Evolutionary conservation across 1,284 basidiomycete genomes (phyloP).

Genomic region (Lentinus polychrous): DNA sequence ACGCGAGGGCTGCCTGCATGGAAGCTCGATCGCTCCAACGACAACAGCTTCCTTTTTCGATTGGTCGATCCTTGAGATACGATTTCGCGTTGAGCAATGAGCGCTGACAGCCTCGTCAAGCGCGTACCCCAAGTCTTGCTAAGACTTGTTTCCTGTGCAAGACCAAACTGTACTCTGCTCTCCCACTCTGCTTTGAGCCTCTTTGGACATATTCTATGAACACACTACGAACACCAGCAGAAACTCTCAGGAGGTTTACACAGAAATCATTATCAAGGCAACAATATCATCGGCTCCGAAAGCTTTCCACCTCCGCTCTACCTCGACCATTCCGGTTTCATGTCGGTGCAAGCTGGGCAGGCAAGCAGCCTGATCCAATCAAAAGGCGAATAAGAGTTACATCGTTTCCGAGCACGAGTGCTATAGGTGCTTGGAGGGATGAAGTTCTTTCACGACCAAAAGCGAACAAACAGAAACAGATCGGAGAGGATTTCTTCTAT

Average conservation of each 20-base stretch:
- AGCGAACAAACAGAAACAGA: conserved; percentile 34
- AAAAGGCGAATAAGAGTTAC: conserved; percentile 26
- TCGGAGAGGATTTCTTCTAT: conserved; percentile 79
- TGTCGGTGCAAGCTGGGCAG: conserved; percentile 71
- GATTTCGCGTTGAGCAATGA: neutral
- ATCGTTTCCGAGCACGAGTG: conserved; percentile 56
- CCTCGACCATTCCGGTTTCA: conserved; percentile 26
- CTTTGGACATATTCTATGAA: neutral
- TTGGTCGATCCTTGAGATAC: neutral
- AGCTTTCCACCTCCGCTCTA: conserved; percentile 14
- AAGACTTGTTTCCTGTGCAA: neutral
- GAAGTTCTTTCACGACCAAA: conserved; percentile 45
- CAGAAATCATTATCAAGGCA: neutral
- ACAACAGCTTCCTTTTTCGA: neutral
- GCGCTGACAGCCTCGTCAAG: neutral
- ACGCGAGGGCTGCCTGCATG: no score
- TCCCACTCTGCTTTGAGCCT: neutral
- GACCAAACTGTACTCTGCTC: neutral
- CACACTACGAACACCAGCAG: neutral
- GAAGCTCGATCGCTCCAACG: no score
- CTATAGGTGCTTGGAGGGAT: conserved; percentile 72
- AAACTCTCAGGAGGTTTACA: neutral
- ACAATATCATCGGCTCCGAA: conserved; percentile 2
- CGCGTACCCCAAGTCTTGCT: neutral
- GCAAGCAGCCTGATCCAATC: conserved; percentile 53